phyloP scores from a whole-genome alignment of 1,284 basidiomycete genomes.

The Exobasidium rhododendri region DNA sequence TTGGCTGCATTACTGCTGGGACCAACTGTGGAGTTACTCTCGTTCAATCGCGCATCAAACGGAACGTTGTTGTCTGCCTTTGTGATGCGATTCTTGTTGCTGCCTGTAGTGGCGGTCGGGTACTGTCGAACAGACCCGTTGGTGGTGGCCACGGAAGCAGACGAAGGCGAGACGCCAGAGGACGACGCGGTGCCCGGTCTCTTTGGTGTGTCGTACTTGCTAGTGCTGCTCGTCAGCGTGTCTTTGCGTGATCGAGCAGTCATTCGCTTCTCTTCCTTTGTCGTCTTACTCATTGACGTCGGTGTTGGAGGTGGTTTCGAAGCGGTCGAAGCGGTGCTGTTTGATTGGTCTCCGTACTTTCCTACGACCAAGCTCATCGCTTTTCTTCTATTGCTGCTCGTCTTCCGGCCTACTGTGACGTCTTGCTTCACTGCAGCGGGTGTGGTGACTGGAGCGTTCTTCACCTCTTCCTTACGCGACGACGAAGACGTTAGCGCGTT shows the following conservation, averaged over 20 bases:
- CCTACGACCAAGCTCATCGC: constrained; percentile 47
- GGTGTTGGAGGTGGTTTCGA: constrained; percentile 16
- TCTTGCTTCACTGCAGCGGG: constrained; percentile 23
- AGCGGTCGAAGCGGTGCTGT: constrained; percentile 27
- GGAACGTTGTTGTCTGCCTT: constrained; percentile 9
- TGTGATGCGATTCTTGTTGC: background rate
- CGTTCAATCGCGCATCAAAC: constrained; percentile 31
- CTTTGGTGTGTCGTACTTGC: constrained; percentile 15
- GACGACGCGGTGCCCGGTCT: constrained; percentile 17
- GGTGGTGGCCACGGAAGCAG: constrained; percentile 7
- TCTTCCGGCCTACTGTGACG: constrained; percentile 17
- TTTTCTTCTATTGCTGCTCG: constrained; percentile 33
- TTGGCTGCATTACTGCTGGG: constrained; percentile 61
- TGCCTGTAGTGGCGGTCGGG: background rate
- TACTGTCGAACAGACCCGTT: constrained; percentile 1
- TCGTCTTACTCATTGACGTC: constrained; percentile 14
- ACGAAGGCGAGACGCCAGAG: background rate
- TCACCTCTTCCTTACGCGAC: background rate
- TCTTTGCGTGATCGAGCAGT: constrained; percentile 22
- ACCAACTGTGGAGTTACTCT: constrained; percentile 38
- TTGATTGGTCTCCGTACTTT: constrained; percentile 18
- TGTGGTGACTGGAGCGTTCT: background rate
- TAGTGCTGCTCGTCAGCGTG: constrained; percentile 16
- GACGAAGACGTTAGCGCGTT: background rate
- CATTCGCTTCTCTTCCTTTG: constrained; percentile 21